Conservation (phyloP, 495 filamentous ascomycete genomes). For the Penicilliopsis zonata region DNA sequence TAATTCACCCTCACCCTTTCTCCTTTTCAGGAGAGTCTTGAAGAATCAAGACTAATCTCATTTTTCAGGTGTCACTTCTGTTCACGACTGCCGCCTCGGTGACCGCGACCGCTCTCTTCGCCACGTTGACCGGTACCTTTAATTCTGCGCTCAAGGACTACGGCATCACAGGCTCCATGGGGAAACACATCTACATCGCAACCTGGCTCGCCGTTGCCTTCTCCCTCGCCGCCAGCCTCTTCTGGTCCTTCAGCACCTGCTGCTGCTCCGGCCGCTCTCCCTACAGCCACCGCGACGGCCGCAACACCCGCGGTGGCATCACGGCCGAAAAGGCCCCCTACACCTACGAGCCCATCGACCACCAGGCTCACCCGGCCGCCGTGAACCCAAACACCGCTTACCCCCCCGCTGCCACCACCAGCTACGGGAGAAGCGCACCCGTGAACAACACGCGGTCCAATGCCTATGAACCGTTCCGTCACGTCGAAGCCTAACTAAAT, state of each 20-base stretch:
- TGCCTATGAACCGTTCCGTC: constrained; percentile 36
- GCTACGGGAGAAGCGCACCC: constrained; percentile 8
- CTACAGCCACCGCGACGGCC: constrained; percentile 25
- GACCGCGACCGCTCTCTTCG: constrained; percentile 49
- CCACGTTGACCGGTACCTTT: constrained; percentile 44
- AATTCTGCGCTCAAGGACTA: constrained; percentile 52
- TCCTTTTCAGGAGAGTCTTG: constrained; percentile 34
- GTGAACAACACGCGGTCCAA: constrained; percentile 13
- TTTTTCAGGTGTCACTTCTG: constrained; percentile 33
- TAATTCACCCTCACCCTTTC: constrained; percentile 26
- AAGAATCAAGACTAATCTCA: constrained; percentile 9
- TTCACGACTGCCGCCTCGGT: constrained; percentile 45
- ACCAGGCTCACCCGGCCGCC: constrained; percentile 6
- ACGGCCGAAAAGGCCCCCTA: constrained; percentile 39
- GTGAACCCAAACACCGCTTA: constrained; percentile 17
- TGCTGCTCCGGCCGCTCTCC: constrained; percentile 64
- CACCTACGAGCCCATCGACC: constrained; percentile 36
- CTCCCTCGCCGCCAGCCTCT: constrained; percentile 56
- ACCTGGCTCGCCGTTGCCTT: constrained; percentile 76
- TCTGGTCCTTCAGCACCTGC: constrained; percentile 87
- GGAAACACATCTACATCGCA: constrained; percentile 51
- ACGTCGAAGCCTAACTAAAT: constrained; percentile 16
- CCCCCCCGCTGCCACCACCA: constrained; percentile 11
- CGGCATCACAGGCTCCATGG: constrained; percentile 49
- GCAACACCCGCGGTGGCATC: constrained; percentile 14